Conservation (phyloP, 208 protist species). For the Wallacemonas sp. region DNA sequence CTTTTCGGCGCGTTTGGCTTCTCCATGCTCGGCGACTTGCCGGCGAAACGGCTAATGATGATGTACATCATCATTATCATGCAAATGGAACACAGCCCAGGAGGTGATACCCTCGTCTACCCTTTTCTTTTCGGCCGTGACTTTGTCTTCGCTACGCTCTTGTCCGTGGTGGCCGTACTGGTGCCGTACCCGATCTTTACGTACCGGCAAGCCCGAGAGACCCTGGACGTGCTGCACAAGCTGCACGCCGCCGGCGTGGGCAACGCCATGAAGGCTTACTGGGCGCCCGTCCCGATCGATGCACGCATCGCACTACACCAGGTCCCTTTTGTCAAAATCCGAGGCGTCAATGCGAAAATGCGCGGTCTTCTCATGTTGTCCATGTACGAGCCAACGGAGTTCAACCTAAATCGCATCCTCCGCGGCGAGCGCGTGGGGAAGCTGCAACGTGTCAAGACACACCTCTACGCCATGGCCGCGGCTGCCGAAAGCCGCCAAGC, state of each 20-base stretch:
- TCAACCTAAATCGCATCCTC: constrained; percentile 46
- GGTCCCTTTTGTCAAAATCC: constrained; percentile 48
- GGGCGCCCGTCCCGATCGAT: constrained; percentile 50
- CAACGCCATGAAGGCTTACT: constrained; percentile 62
- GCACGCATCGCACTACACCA: constrained; percentile 40
- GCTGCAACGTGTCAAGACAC: constrained; percentile 33
- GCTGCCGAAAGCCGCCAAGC: constrained; percentile 29
- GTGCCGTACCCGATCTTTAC: constrained; percentile 55
- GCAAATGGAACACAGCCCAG: constrained; percentile 49
- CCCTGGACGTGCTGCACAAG: constrained; percentile 40
- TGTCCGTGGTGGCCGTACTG: constrained; percentile 32
- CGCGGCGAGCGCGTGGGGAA: constrained; percentile 36
- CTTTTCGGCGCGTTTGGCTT: constrained; percentile 38
- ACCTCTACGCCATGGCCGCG: constrained; percentile 43
- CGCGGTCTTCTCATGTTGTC: constrained; percentile 24
- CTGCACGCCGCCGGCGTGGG: constrained; percentile 44
- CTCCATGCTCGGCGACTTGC: constrained; percentile 54
- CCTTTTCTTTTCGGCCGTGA: constrained; percentile 34
- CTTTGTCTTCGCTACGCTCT: constrained; percentile 40
- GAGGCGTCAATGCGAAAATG: constrained; percentile 19
- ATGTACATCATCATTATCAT: constrained; percentile 58
- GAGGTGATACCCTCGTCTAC: constrained; percentile 27
- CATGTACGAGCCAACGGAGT: constrained; percentile 46
- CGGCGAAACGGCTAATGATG: constrained; percentile 48
- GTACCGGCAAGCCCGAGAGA: constrained; percentile 31